phyloP scores from a whole-genome alignment of 2,329 filamentous ascomycete genomes.

The Penicillium janthinellum region DNA sequence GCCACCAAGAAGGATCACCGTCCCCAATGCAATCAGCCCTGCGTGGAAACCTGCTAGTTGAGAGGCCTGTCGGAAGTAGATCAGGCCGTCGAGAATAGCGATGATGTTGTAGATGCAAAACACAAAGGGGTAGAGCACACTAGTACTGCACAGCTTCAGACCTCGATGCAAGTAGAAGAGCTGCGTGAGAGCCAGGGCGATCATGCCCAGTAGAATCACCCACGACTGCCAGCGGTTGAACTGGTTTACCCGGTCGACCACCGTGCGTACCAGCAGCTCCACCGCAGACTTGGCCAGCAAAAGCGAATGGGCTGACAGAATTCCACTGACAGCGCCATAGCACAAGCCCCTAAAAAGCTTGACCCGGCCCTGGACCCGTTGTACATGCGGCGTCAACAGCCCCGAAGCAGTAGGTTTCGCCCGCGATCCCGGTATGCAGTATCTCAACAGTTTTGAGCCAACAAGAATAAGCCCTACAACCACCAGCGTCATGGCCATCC shows the following conservation, averaged over 20 bases:
- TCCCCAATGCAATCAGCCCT: conserved; percentile 75
- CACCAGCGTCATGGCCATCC: conserved; percentile 81
- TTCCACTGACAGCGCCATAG: conserved; percentile 88
- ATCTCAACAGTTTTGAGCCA: conserved; percentile 52
- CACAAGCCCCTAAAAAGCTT: conserved; percentile 78
- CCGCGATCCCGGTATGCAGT: conserved; percentile 36
- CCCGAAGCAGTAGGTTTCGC: conserved; percentile 48
- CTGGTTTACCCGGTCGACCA: conserved; percentile 84
- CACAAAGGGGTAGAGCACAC: conserved; percentile 91
- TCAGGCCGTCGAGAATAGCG: conserved; percentile 92
- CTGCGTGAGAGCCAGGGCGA: conserved; percentile 81
- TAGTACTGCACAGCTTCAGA: conserved; percentile 91
- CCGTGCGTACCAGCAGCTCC: conserved; percentile 84
- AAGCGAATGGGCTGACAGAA: conserved; percentile 89
- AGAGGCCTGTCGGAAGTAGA: conserved; percentile 91
- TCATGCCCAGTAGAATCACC: conserved; percentile 80
- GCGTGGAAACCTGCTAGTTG: conserved; percentile 75
- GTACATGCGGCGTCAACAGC: conserved; percentile 41
- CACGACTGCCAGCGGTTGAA: conserved; percentile 96
- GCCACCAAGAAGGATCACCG: conserved; percentile 78
- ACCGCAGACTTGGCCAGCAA: conserved; percentile 96
- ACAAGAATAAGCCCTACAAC: conserved; percentile 70
- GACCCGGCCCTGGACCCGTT: conserved; percentile 60
- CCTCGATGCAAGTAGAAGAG: conserved; percentile 94
- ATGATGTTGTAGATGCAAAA: conserved; percentile 99